These are phyloP conservation scores for Naganishia liquefaciens DNA, from an alignment of 1,284 basidiomycete genomes.

Conservation along the genomic window DNA sequence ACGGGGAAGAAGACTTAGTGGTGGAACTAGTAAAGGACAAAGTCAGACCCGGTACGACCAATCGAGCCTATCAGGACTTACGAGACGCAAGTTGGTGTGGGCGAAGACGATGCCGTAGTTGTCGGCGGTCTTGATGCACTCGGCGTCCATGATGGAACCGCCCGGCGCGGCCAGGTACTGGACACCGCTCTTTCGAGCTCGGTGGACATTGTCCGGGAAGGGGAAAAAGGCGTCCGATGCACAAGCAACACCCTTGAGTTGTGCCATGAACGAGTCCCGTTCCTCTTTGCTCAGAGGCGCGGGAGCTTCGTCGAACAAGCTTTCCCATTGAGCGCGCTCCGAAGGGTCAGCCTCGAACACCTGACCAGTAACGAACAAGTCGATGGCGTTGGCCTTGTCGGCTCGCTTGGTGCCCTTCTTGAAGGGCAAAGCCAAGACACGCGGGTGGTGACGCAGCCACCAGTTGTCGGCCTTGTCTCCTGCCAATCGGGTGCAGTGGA, in stretches of 20 bases:
- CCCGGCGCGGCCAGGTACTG: slow-evolving; percentile 90
- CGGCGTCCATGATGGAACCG: slow-evolving; percentile 95
- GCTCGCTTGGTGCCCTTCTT: slow-evolving; percentile 97
- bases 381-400: slow-evolving; percentile 97
- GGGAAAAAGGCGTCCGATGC: slow-evolving; percentile 99
- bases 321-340: slow-evolving; percentile 90
- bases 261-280: slow-evolving; percentile 68
- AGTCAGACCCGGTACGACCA: not conserved
- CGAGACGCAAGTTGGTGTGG: slow-evolving; percentile 67
- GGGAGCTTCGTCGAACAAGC: slow-evolving; percentile 76
- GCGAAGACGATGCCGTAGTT: slow-evolving; percentile 85
- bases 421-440: slow-evolving; percentile 87
- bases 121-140: slow-evolving; percentile 91
- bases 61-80: slow-evolving; percentile 37
- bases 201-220: slow-evolving; percentile 96
- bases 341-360: slow-evolving; percentile 71
- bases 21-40: slow-evolving; percentile 30
- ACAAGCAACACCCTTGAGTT: slow-evolving; percentile 82
- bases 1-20: slow-evolving; percentile 32
- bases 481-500: slow-evolving; percentile 97
- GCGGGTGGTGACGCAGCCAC: slow-evolving; percentile 97
- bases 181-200: slow-evolving; percentile 86
- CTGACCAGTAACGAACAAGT: slow-evolving; percentile 91
- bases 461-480: slow-evolving; percentile 98
- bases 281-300: slow-evolving; percentile 70